Evolutionary conservation across 2,329 filamentous ascomycete genomes (phyloP).

Genomic region (Chalaropsis thielavioides): DNA sequence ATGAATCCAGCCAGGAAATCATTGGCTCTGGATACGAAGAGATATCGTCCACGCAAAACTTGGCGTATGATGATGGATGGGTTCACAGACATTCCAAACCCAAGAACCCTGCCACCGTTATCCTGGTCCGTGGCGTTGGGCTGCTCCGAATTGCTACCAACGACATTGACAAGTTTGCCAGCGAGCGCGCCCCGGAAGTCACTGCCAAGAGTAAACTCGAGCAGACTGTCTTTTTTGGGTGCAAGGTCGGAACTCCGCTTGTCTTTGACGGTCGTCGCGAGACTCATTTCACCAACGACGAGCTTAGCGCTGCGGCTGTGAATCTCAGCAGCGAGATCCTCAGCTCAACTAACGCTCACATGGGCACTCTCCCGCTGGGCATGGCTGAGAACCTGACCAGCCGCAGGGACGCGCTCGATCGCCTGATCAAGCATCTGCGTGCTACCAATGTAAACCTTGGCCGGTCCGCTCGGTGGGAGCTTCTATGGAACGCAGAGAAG

Average conservation of each 20-base stretch:
- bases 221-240: conserved; percentile 87
- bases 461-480: conserved; percentile 55
- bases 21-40: conserved; percentile 51
- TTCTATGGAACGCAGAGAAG: conserved; percentile 86
- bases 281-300: conserved; percentile 50
- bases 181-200: conserved; percentile 44
- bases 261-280: conserved; percentile 58
- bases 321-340: conserved; percentile 70
- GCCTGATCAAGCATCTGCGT: conserved; percentile 58
- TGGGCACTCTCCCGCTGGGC: conserved; percentile 58
- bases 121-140: conserved; percentile 49
- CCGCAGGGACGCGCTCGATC: conserved; percentile 57
- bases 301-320: conserved; percentile 63
- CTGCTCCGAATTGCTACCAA: conserved; percentile 44
- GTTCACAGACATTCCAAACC: conserved; percentile 37
- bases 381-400: conserved; percentile 67
- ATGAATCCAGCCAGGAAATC: conserved; percentile 48
- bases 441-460: conserved; percentile 52
- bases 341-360: conserved; percentile 57
- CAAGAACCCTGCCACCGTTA: conserved; percentile 47
- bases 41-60: conserved; percentile 21
- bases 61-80: conserved; percentile 32
- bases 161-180: conserved; percentile 45
- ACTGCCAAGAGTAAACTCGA: conserved; percentile 82
- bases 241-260: conserved; percentile 70